Conservation (phyloP, 371 early-diverging fungal species). For the Mucor lusitanicus region DNA sequence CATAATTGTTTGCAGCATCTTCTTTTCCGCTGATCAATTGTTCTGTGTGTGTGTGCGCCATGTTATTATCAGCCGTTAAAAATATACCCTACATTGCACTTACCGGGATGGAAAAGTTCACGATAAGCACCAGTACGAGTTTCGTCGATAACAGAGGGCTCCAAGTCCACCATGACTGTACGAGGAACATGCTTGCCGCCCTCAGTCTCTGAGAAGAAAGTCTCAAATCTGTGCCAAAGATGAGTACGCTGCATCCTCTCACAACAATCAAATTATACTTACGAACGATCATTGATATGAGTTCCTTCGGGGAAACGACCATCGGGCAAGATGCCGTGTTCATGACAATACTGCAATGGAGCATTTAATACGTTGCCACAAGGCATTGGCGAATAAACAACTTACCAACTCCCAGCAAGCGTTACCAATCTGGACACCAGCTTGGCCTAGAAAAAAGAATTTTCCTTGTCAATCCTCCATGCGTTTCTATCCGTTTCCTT, state of each 20-base stretch:
- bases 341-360: constrained; percentile 77
- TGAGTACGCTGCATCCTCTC: background rate
- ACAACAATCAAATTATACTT: constrained; percentile 19
- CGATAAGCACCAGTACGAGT: constrained; percentile 96
- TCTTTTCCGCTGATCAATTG: constrained; percentile 96
- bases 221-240: constrained; percentile 48
- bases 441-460: constrained; percentile 65
- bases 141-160: constrained; percentile 97
- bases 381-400: background rate
- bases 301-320: constrained; percentile 75
- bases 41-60: background rate
- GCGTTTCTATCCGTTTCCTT: background rate
- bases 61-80: background rate
- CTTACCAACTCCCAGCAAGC: constrained; percentile 94
- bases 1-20: constrained; percentile 99
- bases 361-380: background rate
- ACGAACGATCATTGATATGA: constrained; percentile 30
- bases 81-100: background rate
- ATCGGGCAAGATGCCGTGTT: constrained; percentile 94
- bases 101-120: constrained; percentile 97
- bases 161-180: constrained; percentile 98
- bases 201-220: constrained; percentile 97
- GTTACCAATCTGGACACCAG: constrained; percentile 98
- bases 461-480: background rate
- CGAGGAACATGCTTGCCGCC: constrained; percentile 99